Percentiles rank a stretch among this genome's conserved stretches.
Evolutionary conservation across 352 stramenopile genomes (phyloP).

Genomic region (Saprolegnia diclina): DNA sequence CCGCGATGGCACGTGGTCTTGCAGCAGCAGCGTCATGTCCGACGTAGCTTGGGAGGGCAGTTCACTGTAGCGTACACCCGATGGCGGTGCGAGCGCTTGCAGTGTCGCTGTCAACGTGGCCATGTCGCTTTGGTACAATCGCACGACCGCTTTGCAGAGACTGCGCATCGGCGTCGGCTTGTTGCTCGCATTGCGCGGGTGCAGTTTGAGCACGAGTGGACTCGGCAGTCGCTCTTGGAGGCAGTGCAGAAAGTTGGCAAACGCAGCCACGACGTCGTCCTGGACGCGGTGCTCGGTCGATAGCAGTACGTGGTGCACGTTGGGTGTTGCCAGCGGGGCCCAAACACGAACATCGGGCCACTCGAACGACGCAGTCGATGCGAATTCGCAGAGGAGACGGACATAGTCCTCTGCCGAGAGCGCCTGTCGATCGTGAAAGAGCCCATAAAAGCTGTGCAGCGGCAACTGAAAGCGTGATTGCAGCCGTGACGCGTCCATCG

Average conservation of each 20-base stretch:
- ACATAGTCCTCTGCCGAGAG: slow-evolving; percentile 15
- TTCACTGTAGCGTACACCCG: not conserved
- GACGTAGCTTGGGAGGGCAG: not conserved
- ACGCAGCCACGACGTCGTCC: not conserved
- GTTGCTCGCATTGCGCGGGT: slow-evolving; percentile 12
- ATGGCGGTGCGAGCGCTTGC: not conserved
- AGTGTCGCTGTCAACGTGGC: not conserved
- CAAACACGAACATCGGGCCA: not conserved
- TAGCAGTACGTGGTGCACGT: not conserved
- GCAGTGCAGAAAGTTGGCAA: not conserved
- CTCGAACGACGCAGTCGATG: not conserved
- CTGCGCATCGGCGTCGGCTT: slow-evolving; percentile 8
- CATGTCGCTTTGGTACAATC: not conserved
- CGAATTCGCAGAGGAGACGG: slow-evolving; percentile 7
- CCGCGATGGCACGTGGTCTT: slow-evolving; percentile 2
- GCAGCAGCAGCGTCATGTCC: not conserved
- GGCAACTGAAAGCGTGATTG: slow-evolving; percentile 15
- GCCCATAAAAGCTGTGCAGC: not conserved
- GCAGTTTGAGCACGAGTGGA: slow-evolving; percentile 14
- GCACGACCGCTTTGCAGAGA: slow-evolving; percentile 19
- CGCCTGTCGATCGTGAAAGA: slow-evolving; percentile 21
- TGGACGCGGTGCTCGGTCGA: not conserved
- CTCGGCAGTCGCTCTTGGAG: not conserved
- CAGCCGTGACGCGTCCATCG: not conserved
- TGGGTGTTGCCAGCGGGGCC: not conserved